Base-by-base conservation (phyloP, 768 basidiomycete genomes). In the Pluteus cervinus region DNA sequence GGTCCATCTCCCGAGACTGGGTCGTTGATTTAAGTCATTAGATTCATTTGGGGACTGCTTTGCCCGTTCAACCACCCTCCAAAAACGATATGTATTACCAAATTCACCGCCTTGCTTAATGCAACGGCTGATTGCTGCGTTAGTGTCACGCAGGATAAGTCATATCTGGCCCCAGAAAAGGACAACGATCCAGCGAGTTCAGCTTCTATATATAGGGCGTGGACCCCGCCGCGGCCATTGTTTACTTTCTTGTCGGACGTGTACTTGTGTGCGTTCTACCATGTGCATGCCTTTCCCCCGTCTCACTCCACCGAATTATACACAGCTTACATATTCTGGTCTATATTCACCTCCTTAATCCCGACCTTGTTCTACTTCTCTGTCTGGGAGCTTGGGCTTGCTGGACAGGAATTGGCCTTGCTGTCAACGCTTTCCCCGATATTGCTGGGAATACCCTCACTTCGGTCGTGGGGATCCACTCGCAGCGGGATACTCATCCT, bases 281-380 rank as follows among this genome's bases (percentile, higher is more conserved):
- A n/a, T n/a, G n/a, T n/a, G n/a, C n/a, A n/a, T n/a, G n/a, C n/a
- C n/a, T n/a, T n/a, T n/a, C n/a, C n/a, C n/a, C n/a, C n/a, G n/a
- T n/a, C n/a, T n/a, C n/a, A n/a, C n/a, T n/a, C n/a, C n/a, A n/a
- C n/a, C n/a, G n/a, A 53, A 33, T 26, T 32, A 9, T 20, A 20
- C 21, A 29, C 39, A 88, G 86, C 83, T 4, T 88, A 80, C 51
- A 63, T 84, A 12, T 87, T 82, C 57, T 89, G 86, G 85, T 85
- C 88, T 1, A 69, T 86, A 33, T 78, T 86, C 54, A 92, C 90
- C 1, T 71, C 78, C 3, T 75, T 91, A 14, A 73, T 81, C 5
- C 80, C 83, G 1, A 79, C 85, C 3, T 66, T 93, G 3, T 93
- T 93, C 64, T 93, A 92, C 60, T 93, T 89, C 62, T 90, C 86